Evolutionary conservation across 257 asterid genomes (phyloP).

Genomic region (Fraxinus anomala): DNA sequence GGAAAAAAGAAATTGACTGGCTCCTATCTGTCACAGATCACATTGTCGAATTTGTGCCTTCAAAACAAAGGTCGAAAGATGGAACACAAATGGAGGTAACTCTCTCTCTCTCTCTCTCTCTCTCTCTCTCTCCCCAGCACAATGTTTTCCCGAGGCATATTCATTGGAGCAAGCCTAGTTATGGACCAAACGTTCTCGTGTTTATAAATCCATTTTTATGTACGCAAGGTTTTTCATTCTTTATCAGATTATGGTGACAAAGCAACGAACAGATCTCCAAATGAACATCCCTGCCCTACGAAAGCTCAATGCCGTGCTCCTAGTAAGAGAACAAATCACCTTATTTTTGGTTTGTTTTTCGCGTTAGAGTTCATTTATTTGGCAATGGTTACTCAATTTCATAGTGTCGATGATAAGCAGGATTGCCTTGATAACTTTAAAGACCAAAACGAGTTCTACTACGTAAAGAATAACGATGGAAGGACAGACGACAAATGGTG

Average conservation of each 20-base stretch:
- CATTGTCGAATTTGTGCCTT: constrained; percentile 57
- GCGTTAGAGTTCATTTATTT: no score
- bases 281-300: constrained; percentile 60
- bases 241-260: constrained; percentile 50
- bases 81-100: constrained; percentile 54
- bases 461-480: constrained; percentile 42
- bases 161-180: not conserved
- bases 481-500: constrained; percentile 82
- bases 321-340: constrained; percentile 35
- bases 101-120: constrained; percentile 10
- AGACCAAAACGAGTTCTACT: constrained; percentile 70
- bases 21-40: constrained; percentile 62
- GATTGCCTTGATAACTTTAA: constrained; percentile 83
- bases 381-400: not conserved
- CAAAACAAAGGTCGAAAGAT: constrained; percentile 44
- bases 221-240: not conserved
- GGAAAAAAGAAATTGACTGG: constrained; percentile 67
- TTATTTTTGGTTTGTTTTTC: not conserved
- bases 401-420: constrained; percentile 36
- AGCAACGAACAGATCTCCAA: constrained; percentile 48
- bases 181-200: not conserved
- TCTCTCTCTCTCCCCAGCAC: no score
- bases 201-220: not conserved
- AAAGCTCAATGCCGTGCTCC: constrained; percentile 52
- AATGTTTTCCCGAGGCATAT: not conserved